Evolutionary conservation across 2,329 filamentous ascomycete species (phyloP).

Genomic region (Curvularia lunata): DNA sequence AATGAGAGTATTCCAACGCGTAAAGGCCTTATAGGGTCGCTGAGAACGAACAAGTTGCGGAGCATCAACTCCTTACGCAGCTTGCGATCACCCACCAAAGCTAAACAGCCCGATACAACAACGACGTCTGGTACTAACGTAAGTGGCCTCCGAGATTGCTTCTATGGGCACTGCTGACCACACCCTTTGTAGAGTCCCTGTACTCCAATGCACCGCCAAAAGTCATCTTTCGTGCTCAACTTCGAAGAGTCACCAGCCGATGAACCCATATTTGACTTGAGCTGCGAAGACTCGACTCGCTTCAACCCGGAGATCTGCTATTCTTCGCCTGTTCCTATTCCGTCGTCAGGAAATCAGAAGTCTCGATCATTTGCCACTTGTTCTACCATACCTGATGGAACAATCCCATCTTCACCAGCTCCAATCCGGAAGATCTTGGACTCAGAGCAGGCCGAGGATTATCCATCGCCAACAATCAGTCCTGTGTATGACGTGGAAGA

Average conservation of each 20-base stretch:
- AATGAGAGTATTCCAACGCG: constrained; percentile 37
- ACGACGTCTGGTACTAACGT: constrained; percentile 4
- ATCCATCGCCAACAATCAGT: constrained; percentile 7
- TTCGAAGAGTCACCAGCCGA: constrained; percentile 36
- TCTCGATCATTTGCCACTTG: constrained; percentile 2
- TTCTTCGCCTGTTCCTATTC: constrained; percentile 41
- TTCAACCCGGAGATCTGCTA: constrained; percentile 31
- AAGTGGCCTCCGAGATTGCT: not conserved
- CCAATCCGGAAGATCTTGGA: constrained; percentile 34
- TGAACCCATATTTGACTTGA: constrained; percentile 34
- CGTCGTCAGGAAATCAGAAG: constrained; percentile 18
- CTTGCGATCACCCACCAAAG: constrained; percentile 29
- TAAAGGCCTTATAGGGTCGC: constrained; percentile 35
- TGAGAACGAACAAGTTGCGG: constrained; percentile 31
- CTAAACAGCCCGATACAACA: constrained; percentile 18
- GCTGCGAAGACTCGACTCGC: constrained; percentile 16
- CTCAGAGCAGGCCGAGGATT: constrained; percentile 18
- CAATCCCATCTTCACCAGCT: constrained; percentile 37
- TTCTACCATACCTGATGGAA: constrained; percentile 28
- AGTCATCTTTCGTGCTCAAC: constrained; percentile 33
- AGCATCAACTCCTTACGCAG: constrained; percentile 38
- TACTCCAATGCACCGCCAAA: constrained; percentile 20
- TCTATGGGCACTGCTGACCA: not conserved
- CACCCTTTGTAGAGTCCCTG: constrained; percentile 12
- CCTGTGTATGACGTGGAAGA: not conserved